Base-by-base conservation (phyloP, 179 eudicot genomes). In the Sideroxylon spinosum region DNA sequence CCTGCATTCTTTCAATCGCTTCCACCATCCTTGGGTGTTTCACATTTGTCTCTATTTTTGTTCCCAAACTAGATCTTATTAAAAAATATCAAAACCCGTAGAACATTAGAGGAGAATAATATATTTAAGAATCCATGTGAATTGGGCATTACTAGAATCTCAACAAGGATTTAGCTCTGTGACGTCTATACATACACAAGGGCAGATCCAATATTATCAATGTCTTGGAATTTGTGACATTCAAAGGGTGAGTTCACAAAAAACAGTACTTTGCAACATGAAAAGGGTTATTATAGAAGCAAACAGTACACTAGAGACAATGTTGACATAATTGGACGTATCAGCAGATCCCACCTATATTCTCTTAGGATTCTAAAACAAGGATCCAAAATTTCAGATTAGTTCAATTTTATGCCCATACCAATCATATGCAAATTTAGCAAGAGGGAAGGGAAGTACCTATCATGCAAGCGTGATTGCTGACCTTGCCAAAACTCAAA, bases 401-500 rank as follows among this genome's bases (percentile, higher is more conserved):
- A 13, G 55, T 10, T 62, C 48, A 29, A 19, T 44, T 46, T 62
- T 23, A 26, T 7, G 57, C 44, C n/a, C 19, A 23, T 53, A 22
- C 25, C 63, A 66, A 32, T 16, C 32, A 55, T 32, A 28, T 14
- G 19, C 66, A 25, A 66, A 10, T 28, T 28, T 53, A 28, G 64
- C 73, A 66, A 4, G 52, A 68, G 63, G 71, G 20, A 28, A 26
- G 28, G 79, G 32, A 69, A 59, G 28, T 79, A 95, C 99, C 98
- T 92, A 82, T 94, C 98, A 85, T 96, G 99, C 84, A 96, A 82
- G 79, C 98, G 97, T 76, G 99, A 96, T 76, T 90, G 88, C 71
- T 96, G 98, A 76, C 99, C 99, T 85, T 96, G 99, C 99, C 99
- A 96, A 85, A 94, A 96, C 86, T 96, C 99, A 72, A 87, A 92